These are phyloP conservation scores for Suhomyces wounanorum DNA, from an alignment of 1,139 yeast genomes.

Conservation along the genomic window DNA sequence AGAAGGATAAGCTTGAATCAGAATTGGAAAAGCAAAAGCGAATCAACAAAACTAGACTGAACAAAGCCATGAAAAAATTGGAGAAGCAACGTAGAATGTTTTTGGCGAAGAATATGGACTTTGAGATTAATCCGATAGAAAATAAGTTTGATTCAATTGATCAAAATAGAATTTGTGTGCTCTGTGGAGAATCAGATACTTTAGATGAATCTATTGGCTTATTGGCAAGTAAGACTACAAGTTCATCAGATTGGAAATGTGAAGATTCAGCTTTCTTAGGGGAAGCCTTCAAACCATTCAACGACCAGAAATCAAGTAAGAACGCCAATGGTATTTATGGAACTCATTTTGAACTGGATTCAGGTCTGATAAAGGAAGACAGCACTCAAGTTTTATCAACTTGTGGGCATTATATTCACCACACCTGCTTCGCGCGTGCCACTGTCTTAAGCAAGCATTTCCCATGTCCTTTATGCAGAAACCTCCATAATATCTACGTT, in stretches of 20 bases:
- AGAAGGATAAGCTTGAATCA: slow-evolving; percentile 30
- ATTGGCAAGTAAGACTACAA: slow-evolving; percentile 41
- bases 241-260: slow-evolving; percentile 56
- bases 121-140: slow-evolving; percentile 21
- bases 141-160: slow-evolving; percentile 12
- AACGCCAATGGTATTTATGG: slow-evolving; percentile 25
- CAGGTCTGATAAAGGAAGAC: background rate
- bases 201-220: slow-evolving; percentile 52
- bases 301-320: slow-evolving; percentile 17
- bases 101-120: slow-evolving; percentile 32
- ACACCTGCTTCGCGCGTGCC: slow-evolving; percentile 47
- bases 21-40: slow-evolving; percentile 49
- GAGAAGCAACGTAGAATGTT: slow-evolving; percentile 45
- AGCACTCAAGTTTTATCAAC: slow-evolving; percentile 48
- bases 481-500: slow-evolving; percentile 46
- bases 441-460: slow-evolving; percentile 18
- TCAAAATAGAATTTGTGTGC: slow-evolving; percentile 52
- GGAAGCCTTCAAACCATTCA: slow-evolving; percentile 32
- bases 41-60: slow-evolving; percentile 39
- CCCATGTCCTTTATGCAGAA: slow-evolving; percentile 68
- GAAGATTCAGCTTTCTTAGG: slow-evolving; percentile 10
- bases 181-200: slow-evolving; percentile 63
- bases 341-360: slow-evolving; percentile 24
- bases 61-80: slow-evolving; percentile 43
- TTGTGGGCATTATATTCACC: slow-evolving; percentile 74